Percentiles rank a stretch among this genome's conserved stretches.
Conservation (phyloP, 495 filamentous ascomycete species). For the Diplogelasinospora grovesii region DNA sequence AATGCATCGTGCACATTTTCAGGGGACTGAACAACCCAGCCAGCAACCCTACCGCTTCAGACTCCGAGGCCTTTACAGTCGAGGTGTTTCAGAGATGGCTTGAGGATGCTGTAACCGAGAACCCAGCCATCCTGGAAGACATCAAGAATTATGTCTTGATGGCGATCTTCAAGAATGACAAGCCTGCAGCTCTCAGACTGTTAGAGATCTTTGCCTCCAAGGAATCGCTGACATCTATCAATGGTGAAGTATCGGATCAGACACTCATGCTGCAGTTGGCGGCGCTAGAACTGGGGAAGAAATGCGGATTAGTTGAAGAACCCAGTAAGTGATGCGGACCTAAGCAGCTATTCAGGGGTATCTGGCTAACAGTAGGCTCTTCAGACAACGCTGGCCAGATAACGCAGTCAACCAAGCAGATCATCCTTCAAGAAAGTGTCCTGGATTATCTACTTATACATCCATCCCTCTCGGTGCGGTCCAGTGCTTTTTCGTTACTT, state of each 20-base stretch:
- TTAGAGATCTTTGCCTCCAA: slow-evolving; percentile 38
- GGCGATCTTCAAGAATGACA: slow-evolving; percentile 57
- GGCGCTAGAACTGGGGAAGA: slow-evolving; percentile 71
- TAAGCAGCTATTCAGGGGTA: too few species aligned
- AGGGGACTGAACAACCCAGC: slow-evolving; percentile 22
- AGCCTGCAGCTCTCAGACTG: slow-evolving; percentile 48
- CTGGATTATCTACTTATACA: slow-evolving; percentile 55
- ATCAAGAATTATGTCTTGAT: slow-evolving; percentile 70
- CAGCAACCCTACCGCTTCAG: slow-evolving; percentile 23
- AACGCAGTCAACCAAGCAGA: slow-evolving; percentile 10
- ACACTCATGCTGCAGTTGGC: slow-evolving; percentile 54
- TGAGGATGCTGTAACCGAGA: slow-evolving; percentile 35
- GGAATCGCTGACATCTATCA: slow-evolving; percentile 34
- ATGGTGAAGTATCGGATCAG: slow-evolving; percentile 43
- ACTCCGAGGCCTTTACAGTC: slow-evolving; percentile 23
- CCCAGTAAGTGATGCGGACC: slow-evolving; percentile 56
- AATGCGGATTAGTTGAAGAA: slow-evolving; percentile 67
- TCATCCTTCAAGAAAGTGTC: slow-evolving; percentile 35
- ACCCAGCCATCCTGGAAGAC: slow-evolving; percentile 52
- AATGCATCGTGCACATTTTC: slow-evolving; percentile 55
- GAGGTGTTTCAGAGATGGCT: slow-evolving; percentile 46
- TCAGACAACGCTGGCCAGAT: slow-evolving; percentile 8
- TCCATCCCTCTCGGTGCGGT: slow-evolving; percentile 54
- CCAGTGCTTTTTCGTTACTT: slow-evolving; percentile 69
- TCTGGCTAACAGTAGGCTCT: neutral